Evolutionary conservation across 2,329 filamentous ascomycete species (phyloP), one percentile per base, ranked within the genome.

Genomic region (Verticillium nubilum): DNA sequence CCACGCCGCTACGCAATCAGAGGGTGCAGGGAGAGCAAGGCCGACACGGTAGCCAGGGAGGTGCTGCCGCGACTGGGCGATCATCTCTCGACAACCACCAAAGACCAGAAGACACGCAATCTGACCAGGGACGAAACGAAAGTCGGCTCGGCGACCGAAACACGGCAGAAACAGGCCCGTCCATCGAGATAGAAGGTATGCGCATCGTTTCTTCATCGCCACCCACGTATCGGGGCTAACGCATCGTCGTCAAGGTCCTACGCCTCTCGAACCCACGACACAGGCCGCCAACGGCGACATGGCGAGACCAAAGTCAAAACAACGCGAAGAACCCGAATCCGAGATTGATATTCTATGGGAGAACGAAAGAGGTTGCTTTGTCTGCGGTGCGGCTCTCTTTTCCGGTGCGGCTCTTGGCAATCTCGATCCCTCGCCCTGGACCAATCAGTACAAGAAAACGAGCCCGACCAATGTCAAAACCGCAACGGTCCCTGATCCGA

Each of bases 261-360:
- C 56, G 9, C 56, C 56, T 17, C 27, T 57, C n/a, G 56, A 57
- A 2, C 56, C 35, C 19, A 27, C 52, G 9, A 26, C 37, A 19
- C 37, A 17, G 15, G 37, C 26, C 4, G 42, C 56, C 26, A 52
- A 57, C 27, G 56, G 56, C 27, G 47, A 42, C 10, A 27, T 28
- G 19, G 26, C 28, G 12, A 27, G 28, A 6, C 56, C 56, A n/a
- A 50, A 31, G 19, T 52, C 56, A 2, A 57, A 52, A 17, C 37
- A 57, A 7, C 52, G 25, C 28, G 42, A 57, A 29, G 60, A 75
- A 69, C 63, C 81, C 76, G 70, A 86, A 64, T 78, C 79, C 2
- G 87, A 84, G 28, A 86, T 98, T 62, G 95, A 99, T 64, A 84
- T 98, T 5, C 80, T 99, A 0, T 98, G 96, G 73, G 95, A 99